A percentile compares a stretch with the other conserved stretches of the same genome.
phyloP scores from a whole-genome alignment of 345 rosid genomes.

The Camelina laxa region DNA sequence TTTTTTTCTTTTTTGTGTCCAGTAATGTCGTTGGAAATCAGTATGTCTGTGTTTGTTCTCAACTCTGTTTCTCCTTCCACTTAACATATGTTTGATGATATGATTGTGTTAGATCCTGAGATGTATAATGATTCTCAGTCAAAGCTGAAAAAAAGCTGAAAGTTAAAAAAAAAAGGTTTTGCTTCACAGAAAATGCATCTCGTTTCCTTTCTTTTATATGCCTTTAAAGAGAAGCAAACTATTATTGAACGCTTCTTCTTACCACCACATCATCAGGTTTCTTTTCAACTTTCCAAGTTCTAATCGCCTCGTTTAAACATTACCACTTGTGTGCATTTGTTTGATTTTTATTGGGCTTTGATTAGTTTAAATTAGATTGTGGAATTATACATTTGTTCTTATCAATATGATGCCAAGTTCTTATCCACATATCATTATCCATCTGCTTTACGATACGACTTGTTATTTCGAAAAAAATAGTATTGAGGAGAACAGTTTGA shows the following conservation, averaged over 20 bases:
- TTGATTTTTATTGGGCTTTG: neutral
- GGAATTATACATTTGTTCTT: neutral
- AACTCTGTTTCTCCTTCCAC: conserved; percentile 24
- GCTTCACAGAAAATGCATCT: conserved; percentile 14
- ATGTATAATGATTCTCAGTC: conserved; percentile 34
- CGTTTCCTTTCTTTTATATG: conserved; percentile 6
- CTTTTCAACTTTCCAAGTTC: neutral
- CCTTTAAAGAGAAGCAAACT: neutral
- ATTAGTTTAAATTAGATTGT: neutral
- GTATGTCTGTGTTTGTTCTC: conserved; percentile 32
- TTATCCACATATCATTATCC: conserved; percentile 2
- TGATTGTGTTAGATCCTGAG: conserved; percentile 28
- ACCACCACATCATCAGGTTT: neutral
- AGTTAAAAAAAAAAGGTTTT: neutral
- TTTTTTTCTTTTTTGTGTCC: conserved; percentile 30
- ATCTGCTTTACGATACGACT: conserved; percentile 12
- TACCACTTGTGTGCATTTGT: neutral
- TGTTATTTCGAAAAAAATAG: neutral
- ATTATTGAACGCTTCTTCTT: neutral
- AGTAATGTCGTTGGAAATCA: conserved; percentile 36
- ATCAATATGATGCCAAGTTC: neutral
- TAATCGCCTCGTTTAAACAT: neutral
- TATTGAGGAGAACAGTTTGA: neutral
- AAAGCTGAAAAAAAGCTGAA: conserved; percentile 3
- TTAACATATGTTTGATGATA: conserved; percentile 40